A percentile compares a stretch with the other conserved stretches of the same genome.
Conservation (phyloP, 768 basidiomycete species). For the Podaxis sp. region DNA sequence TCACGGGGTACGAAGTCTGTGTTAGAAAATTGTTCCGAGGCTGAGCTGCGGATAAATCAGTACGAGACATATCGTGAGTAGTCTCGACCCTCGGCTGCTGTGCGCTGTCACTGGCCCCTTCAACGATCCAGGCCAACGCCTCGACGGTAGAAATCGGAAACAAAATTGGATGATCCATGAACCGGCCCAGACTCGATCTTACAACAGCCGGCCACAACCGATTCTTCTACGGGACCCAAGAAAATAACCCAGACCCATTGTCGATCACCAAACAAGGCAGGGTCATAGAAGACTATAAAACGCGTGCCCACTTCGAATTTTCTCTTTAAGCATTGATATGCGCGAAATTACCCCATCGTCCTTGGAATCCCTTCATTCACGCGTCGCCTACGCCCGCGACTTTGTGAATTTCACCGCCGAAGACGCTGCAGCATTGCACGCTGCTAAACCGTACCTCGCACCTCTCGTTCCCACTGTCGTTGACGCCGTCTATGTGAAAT, state of each 20-base stretch:
- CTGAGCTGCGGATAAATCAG: no score
- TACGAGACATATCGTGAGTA: no score
- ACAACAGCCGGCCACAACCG: no score
- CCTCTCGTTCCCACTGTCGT: slow-evolving; percentile 42
- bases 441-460: slow-evolving; percentile 37
- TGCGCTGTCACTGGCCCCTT: no score
- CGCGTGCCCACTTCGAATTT: slow-evolving; percentile 3
- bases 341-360: slow-evolving; percentile 24
- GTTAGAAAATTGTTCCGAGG: no score
- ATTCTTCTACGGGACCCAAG: no score
- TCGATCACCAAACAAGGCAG: neutral
- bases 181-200: no score
- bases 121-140: no score
- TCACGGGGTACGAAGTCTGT: no score
- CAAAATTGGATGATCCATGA: no score
- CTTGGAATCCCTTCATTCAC: slow-evolving; percentile 30
- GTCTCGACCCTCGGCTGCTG: no score
- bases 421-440: slow-evolving; percentile 40
- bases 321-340: slow-evolving; percentile 22
- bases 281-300: neutral
- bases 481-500: slow-evolving; percentile 44
- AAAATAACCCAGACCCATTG: neutral
- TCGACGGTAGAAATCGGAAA: no score
- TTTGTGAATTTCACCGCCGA: slow-evolving; percentile 42
- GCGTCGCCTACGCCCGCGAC: slow-evolving; percentile 42